Base-by-base conservation (phyloP, 192 early-diverging fungal genomes). In the Spizellomyces sp. region DNA sequence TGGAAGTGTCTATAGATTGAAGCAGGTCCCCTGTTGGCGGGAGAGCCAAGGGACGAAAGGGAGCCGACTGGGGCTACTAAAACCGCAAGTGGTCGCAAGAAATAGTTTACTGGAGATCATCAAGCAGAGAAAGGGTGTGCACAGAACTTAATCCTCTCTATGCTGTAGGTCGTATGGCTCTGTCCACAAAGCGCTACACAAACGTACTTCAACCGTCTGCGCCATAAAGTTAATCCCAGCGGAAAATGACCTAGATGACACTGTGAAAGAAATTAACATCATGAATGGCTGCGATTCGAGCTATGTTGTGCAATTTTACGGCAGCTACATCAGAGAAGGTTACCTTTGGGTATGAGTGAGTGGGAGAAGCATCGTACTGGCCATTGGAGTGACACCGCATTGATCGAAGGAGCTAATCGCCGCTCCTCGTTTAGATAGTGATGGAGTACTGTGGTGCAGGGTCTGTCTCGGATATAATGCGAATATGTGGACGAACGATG, bases 401-500 rank as follows among this genome's bases (percentile, higher is more conserved):
- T 36, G 27, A 36, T 36, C 27, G 27, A 36, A 54, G 17, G 50
- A n/a, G 50, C 50, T 54, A 19, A 54, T 54, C 12, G 17, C 50
- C 50, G 14, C 42, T 59, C 1, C 69, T 36, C 3, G 27, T 36
- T 36, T 36, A 87, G 84, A 89, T 89, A 62, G 86, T 83, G 15
- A 88, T 89, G 87, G 87, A 88, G 60, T 84, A 82, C 54, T 89
- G 87, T 71, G 79, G 72, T 0, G 81, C 83, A 6, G 86, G 84
- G n/a, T 82, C 84, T 22, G 80, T 86, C 6, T 74, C 82, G 15
- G 86, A 86, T 67, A 61, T 87, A 6, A 86, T 88, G 84, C 67
- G 74, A 22, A 42, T 83, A 3, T 75, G 81, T 62, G 71, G 79
- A 22, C 59, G 65, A 17, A 84, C 75, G 4, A 46, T 89, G 17